Percentiles rank a stretch among this genome's conserved stretches.
Evolutionary conservation across 306 rosid species (phyloP).

Genomic region (Cucurbita moschata): DNA sequence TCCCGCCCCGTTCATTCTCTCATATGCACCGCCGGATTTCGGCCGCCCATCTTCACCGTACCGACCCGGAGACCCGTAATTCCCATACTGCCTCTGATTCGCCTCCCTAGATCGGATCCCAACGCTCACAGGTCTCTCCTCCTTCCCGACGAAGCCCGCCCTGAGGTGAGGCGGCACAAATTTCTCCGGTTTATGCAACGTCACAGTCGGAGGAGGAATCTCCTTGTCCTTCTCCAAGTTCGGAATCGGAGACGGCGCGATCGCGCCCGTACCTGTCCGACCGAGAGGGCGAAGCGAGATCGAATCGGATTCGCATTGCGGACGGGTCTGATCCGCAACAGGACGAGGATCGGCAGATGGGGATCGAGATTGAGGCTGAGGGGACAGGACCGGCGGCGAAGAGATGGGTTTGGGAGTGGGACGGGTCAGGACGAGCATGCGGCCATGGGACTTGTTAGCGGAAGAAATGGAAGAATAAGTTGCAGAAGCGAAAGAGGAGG

Average conservation of each 20-base stretch:
- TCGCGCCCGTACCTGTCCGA: slow-evolving; percentile 26
- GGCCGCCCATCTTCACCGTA: slow-evolving; percentile 41
- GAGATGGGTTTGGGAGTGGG: slow-evolving; percentile 10
- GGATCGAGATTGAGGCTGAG: slow-evolving; percentile 9
- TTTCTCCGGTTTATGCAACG: slow-evolving; percentile 29
- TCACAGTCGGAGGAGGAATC: slow-evolving; percentile 1
- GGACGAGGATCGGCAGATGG: slow-evolving; percentile 6
- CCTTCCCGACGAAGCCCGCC: slow-evolving; percentile 51
- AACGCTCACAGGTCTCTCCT: slow-evolving; percentile 29
- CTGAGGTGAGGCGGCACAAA: slow-evolving; percentile 83
- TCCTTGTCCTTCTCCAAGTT: slow-evolving; percentile 25
- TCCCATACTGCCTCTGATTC: slow-evolving; percentile 15
- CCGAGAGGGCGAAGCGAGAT: slow-evolving; percentile 75
- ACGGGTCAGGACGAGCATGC: slow-evolving; percentile 64
- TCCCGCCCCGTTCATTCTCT: slow-evolving; percentile 28
- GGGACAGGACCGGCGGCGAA: slow-evolving; percentile 1
- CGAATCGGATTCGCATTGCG: slow-evolving; percentile 24
- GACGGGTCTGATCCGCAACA: slow-evolving; percentile 15
- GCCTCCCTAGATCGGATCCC: slow-evolving; percentile 17
- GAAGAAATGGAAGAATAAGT: slow-evolving; percentile 57
- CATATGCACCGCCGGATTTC: slow-evolving; percentile 49
- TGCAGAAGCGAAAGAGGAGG: slow-evolving; percentile 27
- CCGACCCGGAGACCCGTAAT: slow-evolving; percentile 18
- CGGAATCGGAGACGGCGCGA: slow-evolving; percentile 15
- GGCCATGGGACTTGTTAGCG: slow-evolving; percentile 53